A percentile compares a stretch with the other conserved stretches of the same genome.
Conservation (phyloP, 2,329 filamentous ascomycete genomes). For the Dothidotthia symphoricarpi region DNA sequence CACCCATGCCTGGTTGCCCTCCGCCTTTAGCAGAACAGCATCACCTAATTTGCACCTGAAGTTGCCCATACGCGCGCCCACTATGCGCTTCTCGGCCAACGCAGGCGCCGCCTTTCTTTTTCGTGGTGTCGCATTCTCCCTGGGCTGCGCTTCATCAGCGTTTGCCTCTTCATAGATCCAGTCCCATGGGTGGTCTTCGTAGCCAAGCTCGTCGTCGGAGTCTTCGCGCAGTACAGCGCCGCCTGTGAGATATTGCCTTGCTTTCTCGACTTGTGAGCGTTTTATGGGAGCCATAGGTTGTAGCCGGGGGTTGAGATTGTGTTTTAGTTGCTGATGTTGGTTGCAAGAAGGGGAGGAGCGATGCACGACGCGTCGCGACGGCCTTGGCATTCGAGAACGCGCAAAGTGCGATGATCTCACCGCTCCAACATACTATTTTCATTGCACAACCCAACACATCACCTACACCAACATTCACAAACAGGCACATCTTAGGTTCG, state of each 20-base stretch:
- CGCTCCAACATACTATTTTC: no score
- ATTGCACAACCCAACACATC: no score
- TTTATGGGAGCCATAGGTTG: conserved; percentile 42
- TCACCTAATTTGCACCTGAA: conserved; percentile 84
- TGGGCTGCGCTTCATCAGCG: conserved; percentile 16
- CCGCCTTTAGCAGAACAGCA: conserved; percentile 80
- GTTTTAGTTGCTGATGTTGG: conserved; percentile 29
- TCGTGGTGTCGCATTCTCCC: conserved; percentile 29
- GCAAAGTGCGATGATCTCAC: conserved; percentile 22
- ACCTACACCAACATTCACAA: no score
- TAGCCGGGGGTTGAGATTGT: conserved; percentile 14
- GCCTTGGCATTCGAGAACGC: conserved; percentile 30
- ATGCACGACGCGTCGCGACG: conserved; percentile 29
- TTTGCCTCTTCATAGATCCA: conserved; percentile 54
- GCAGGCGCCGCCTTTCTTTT: conserved; percentile 32
- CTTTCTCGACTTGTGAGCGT: conserved; percentile 46
- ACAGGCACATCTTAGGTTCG: no score
- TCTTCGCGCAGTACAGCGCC: conserved; percentile 70
- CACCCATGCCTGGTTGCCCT: conserved; percentile 89
- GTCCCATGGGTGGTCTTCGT: conserved; percentile 53
- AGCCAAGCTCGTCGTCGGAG: conserved; percentile 78
- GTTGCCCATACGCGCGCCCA: conserved; percentile 77
- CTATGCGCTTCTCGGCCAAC: conserved; percentile 53
- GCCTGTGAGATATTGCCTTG: conserved; percentile 53
- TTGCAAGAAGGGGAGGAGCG: conserved; percentile 11